phyloP scores from a whole-genome alignment of 2,329 filamentous ascomycete species.

The Pseudocercospora fuligena region DNA sequence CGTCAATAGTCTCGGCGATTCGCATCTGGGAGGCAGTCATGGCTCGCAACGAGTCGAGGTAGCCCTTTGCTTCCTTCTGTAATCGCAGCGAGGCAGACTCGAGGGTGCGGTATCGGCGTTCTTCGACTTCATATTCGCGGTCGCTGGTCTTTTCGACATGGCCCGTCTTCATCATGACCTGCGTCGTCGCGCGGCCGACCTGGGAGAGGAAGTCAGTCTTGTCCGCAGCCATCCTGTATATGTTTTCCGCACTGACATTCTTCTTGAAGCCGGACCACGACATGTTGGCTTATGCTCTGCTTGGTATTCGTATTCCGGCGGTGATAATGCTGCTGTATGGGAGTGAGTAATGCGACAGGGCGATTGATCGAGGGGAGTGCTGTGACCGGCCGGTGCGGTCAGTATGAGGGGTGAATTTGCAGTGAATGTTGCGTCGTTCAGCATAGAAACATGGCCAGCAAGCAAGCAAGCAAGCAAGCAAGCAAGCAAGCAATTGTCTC shows the following conservation, averaged over 20 bases:
- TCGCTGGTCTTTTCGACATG: slow-evolving; percentile 99
- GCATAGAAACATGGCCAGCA: background rate
- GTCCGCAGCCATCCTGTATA: background rate
- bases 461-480: background rate
- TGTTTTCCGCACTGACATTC: slow-evolving; percentile 32
- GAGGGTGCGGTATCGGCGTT: slow-evolving; percentile 93
- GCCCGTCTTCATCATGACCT: slow-evolving; percentile 99
- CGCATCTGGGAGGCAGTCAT: slow-evolving; percentile 99
- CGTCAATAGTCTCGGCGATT: slow-evolving; percentile 98
- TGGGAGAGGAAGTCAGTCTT: slow-evolving; percentile 76
- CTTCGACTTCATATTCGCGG: slow-evolving; percentile 95
- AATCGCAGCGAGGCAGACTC: slow-evolving; percentile 88
- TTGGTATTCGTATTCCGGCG: slow-evolving; percentile 1
- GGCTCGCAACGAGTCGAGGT: slow-evolving; percentile 92
- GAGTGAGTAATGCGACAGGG: slow-evolving; percentile 11
- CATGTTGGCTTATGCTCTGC: slow-evolving; percentile 55
- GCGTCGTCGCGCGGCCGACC: slow-evolving; percentile 97
- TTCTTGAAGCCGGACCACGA: slow-evolving; percentile 60
- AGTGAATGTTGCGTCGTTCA: background rate
- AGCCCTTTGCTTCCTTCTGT: slow-evolving; percentile 98
- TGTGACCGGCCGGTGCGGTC: slow-evolving; percentile 8
- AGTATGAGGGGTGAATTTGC: background rate
- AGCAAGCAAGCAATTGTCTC: background rate
- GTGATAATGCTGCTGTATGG: background rate
- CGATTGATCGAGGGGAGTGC: slow-evolving; percentile 8